Conservation (phyloP, 352 stramenopile species). For the Thalassiosira mediterranea region DNA sequence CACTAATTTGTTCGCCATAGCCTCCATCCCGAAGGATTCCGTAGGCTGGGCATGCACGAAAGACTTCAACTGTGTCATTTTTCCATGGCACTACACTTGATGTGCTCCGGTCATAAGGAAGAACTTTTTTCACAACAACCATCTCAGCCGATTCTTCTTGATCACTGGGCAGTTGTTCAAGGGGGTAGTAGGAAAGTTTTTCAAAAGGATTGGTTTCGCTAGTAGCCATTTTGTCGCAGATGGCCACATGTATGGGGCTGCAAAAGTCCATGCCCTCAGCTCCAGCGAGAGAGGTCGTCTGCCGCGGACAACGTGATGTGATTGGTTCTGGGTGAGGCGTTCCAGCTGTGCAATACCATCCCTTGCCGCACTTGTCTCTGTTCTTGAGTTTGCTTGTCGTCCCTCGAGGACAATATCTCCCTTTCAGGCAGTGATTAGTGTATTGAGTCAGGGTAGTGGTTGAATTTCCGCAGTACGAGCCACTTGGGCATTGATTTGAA, state of each 20-base stretch:
- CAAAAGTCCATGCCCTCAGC: constrained; percentile 89
- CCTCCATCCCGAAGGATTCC: constrained; percentile 32
- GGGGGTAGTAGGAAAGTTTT: constrained; percentile 77
- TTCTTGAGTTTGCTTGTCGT: constrained; percentile 85
- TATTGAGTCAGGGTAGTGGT: constrained; percentile 90
- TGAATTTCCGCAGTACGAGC: constrained; percentile 88
- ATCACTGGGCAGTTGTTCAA: constrained; percentile 31
- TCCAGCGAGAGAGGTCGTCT: constrained; percentile 89
- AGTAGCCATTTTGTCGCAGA: constrained; percentile 91
- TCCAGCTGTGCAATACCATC: constrained; percentile 91
- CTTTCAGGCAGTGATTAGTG: constrained; percentile 85
- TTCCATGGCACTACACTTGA: constrained; percentile 85
- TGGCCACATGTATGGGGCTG: constrained; percentile 86
- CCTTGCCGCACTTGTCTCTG: constrained; percentile 91
- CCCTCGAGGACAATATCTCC: constrained; percentile 90
- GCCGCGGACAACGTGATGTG: constrained; percentile 90
- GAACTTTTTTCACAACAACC: constrained; percentile 88
- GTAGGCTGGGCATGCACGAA: constrained; percentile 87
- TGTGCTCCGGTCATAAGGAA: constrained; percentile 88
- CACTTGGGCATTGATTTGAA: constrained; percentile 90
- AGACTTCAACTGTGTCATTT: constrained; percentile 95
- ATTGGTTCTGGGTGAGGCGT: constrained; percentile 87
- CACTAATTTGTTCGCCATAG: constrained; percentile 60
- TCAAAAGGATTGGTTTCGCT: constrained; percentile 73
- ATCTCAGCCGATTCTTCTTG: constrained; percentile 88